Conservation (phyloP, 257 asterid species). For the Penstemon newberryi region DNA sequence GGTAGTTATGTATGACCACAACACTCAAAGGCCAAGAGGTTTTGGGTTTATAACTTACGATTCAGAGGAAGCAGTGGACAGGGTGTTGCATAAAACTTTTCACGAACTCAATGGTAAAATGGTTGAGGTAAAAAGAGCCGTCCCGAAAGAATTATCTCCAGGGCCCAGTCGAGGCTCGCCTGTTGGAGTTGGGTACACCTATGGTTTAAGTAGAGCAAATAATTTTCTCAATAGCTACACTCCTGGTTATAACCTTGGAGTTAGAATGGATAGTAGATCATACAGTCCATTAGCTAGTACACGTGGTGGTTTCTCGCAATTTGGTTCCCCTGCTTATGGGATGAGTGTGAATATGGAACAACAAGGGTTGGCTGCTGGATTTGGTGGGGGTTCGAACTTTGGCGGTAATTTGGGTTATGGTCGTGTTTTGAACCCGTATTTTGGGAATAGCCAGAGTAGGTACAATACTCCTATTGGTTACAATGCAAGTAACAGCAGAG, state of each 20-base stretch:
- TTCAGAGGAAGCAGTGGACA: constrained; percentile 82
- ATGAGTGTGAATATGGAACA: constrained; percentile 57
- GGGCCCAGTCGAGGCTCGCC: constrained; percentile 46
- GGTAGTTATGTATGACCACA: constrained; percentile 93
- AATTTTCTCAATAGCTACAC: constrained; percentile 47
- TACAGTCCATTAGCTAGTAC: constrained; percentile 49
- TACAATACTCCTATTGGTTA: constrained; percentile 44
- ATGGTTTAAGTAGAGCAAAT: constrained; percentile 39
- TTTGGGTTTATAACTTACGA: constrained; percentile 85
- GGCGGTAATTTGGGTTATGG: constrained; percentile 44
- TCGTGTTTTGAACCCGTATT: constrained; percentile 56
- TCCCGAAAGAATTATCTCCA: constrained; percentile 59
- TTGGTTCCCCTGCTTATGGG: constrained; percentile 42
- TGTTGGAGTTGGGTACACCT: constrained; percentile 33
- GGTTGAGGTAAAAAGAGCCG: constrained; percentile 85
- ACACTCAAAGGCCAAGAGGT: constrained; percentile 94
- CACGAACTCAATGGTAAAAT: constrained; percentile 84
- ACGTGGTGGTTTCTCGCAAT: constrained; percentile 47
- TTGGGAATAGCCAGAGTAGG: constrained; percentile 50
- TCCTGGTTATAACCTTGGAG: constrained; percentile 54
- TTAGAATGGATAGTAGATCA: constrained; percentile 64
- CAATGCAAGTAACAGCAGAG: constrained; percentile 43
- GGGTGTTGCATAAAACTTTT: constrained; percentile 64
- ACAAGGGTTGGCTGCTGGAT: constrained; percentile 45
- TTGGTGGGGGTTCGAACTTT: constrained; percentile 45